Conservation (phyloP, 2,329 filamentous ascomycete species). For the Fusarium lyarnte region DNA sequence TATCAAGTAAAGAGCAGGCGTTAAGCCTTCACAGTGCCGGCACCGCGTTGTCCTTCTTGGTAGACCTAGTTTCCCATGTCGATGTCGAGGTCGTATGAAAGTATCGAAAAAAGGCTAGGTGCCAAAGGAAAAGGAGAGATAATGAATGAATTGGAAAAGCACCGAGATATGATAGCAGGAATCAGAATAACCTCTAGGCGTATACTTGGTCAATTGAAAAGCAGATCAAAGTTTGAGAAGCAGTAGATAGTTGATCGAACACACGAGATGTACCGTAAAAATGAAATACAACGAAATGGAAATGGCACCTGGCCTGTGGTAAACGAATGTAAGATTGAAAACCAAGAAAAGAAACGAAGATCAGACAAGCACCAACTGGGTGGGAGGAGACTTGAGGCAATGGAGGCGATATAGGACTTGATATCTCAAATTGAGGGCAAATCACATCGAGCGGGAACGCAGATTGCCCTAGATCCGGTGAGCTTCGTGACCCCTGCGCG, state of each 20-base stretch:
- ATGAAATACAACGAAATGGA: conserved; percentile 4
- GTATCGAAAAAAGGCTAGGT: background rate
- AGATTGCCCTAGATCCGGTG: conserved; percentile 22
- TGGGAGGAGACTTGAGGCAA: conserved; percentile 1
- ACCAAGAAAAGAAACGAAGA: conserved; percentile 28
- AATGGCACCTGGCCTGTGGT: conserved; percentile 34
- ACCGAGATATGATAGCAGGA: conserved; percentile 9
- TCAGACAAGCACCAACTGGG: conserved; percentile 17
- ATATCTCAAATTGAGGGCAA: conserved; percentile 24
- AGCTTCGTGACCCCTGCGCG: conserved; percentile 13
- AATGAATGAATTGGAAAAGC: background rate
- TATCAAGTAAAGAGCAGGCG: conserved; percentile 26
- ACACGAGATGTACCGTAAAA: conserved; percentile 18
- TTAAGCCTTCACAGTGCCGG: conserved; percentile 41
- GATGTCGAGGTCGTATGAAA: background rate
- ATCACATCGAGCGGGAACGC: conserved; percentile 29
- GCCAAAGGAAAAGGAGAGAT: background rate
- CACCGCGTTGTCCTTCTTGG: conserved; percentile 35
- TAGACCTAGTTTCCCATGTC: conserved; percentile 36
- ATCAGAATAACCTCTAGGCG: conserved; percentile 2
- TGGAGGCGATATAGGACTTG: conserved; percentile 33
- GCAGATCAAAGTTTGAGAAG: conserved; percentile 4
- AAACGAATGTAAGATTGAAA: conserved; percentile 31
- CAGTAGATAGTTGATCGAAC: conserved; percentile 7
- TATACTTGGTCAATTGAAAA: conserved; percentile 11